A percentile compares a stretch with the other conserved stretches of the same genome.
Conservation (phyloP, 805 yeast species). For the Starmerella geochares region DNA sequence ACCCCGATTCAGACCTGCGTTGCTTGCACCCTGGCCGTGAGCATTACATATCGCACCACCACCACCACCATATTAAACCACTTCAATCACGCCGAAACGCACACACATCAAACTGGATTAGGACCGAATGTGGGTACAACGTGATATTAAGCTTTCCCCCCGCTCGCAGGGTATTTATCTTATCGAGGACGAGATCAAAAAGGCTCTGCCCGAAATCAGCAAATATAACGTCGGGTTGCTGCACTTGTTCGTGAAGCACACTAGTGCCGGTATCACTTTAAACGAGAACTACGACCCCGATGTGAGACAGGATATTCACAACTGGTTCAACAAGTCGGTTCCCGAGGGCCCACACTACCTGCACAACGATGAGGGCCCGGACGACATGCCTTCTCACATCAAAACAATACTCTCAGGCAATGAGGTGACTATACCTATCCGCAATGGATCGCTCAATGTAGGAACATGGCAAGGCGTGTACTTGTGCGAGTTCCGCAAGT, state of each 20-base stretch:
- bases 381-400: conserved; percentile 78
- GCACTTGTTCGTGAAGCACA: conserved; percentile 63
- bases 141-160: conserved; percentile 44
- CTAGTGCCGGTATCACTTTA: conserved; percentile 65
- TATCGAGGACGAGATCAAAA: conserved; percentile 54
- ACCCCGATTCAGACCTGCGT: neutral
- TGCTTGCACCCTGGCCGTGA: neutral
- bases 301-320: conserved; percentile 59
- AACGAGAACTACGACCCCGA: conserved; percentile 77
- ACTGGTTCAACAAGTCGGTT: conserved; percentile 51
- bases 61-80: no score
- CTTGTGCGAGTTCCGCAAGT: conserved; percentile 60
- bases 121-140: conserved; percentile 51
- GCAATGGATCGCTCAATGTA: conserved; percentile 53
- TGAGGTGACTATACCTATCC: conserved; percentile 55
- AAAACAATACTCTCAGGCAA: conserved; percentile 54
- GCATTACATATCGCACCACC: no score
- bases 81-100: no score
- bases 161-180: conserved; percentile 60
- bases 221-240: conserved; percentile 53
- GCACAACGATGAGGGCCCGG: conserved; percentile 66
- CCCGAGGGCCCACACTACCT: conserved; percentile 53
- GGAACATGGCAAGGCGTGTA: conserved; percentile 87
- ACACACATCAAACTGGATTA: no score
- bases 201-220: conserved; percentile 48